Conservation (phyloP, 352 stramenopile genomes). For the Globisporangium parvum region DNA sequence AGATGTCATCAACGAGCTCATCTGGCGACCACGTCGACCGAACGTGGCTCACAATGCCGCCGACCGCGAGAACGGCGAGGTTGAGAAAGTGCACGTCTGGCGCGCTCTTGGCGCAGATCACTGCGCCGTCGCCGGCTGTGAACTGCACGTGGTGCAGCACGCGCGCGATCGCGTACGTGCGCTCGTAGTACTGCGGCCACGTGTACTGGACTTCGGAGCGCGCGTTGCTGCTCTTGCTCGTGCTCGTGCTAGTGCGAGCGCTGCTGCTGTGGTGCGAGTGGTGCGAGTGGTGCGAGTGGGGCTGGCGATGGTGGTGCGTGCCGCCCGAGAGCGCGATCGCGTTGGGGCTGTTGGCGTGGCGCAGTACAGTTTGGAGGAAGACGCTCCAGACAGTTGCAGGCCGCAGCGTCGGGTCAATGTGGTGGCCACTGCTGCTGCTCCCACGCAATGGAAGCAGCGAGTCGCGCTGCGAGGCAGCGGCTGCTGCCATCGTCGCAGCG, state of each 20-base stretch:
- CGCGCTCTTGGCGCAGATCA: constrained; percentile 39
- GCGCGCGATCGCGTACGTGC: constrained; percentile 26
- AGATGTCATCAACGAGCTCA: constrained; percentile 50
- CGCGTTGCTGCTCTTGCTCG: constrained; percentile 1
- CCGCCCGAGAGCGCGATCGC: constrained; percentile 11
- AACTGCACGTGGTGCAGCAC: constrained; percentile 54
- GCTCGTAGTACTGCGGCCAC: constrained; percentile 32
- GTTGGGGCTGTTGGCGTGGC: constrained; percentile 8
- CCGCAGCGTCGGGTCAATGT: constrained; percentile 8
- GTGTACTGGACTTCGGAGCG: constrained; percentile 13
- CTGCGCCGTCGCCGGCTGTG: constrained; percentile 43
- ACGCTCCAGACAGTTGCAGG: constrained; percentile 11
- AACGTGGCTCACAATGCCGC: constrained; percentile 55
- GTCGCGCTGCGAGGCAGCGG: neutral
- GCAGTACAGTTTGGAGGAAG: constrained; percentile 15
- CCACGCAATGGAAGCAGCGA: neutral
- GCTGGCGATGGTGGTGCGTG: neutral
- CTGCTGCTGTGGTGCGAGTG: neutral
- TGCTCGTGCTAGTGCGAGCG: neutral
- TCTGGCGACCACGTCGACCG: constrained; percentile 39
- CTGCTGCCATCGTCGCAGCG: constrained; percentile 3
- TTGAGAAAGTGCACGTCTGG: constrained; percentile 51
- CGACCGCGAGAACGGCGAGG: constrained; percentile 44
- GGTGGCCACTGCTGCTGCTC: neutral
- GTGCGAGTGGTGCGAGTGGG: neutral